Evolutionary conservation across 495 filamentous ascomycete genomes (phyloP).

Genomic region (Aspergillus steynii): DNA sequence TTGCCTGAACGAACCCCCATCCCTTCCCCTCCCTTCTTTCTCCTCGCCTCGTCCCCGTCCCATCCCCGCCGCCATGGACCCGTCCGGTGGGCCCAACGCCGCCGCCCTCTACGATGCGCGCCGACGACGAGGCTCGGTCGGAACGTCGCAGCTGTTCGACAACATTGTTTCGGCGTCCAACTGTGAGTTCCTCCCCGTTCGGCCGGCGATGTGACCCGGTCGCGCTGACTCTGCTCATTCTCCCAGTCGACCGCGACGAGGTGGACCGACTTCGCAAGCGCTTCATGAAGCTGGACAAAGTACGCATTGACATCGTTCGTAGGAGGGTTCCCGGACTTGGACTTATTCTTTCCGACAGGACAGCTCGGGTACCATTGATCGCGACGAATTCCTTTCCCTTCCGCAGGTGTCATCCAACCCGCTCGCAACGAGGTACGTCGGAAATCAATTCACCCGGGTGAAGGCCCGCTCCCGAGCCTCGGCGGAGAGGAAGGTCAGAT

Average conservation of each 20-base stretch:
- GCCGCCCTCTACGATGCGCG: constrained; percentile 53
- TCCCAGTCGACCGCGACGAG: constrained; percentile 89
- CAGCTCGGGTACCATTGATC: constrained; percentile 96
- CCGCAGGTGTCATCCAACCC: constrained; percentile 98
- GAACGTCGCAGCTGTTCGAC: constrained; percentile 85
- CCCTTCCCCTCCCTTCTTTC: background rate
- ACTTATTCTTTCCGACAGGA: constrained; percentile 57
- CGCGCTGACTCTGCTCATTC: constrained; percentile 7
- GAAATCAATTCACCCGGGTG: background rate
- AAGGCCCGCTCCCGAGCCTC: background rate
- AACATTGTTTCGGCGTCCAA: constrained; percentile 95
- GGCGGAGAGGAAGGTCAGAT: background rate
- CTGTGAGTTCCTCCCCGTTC: constrained; percentile 57
- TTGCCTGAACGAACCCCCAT: background rate
- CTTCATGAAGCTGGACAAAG: constrained; percentile 99
- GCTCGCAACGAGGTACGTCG: constrained; percentile 79
- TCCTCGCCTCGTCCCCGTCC: background rate
- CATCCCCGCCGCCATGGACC: constrained; percentile 32
- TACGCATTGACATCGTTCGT: constrained; percentile 31
- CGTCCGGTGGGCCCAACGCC: constrained; percentile 43
- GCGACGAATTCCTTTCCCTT: constrained; percentile 95
- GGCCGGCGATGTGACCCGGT: background rate
- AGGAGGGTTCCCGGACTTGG: background rate
- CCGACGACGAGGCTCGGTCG: constrained; percentile 61
- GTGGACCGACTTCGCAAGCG: constrained; percentile 92